Percentiles rank a stretch among this genome's conserved stretches.
Conservation (phyloP, 208 protist genomes). For the Crithidia sp. region DNA sequence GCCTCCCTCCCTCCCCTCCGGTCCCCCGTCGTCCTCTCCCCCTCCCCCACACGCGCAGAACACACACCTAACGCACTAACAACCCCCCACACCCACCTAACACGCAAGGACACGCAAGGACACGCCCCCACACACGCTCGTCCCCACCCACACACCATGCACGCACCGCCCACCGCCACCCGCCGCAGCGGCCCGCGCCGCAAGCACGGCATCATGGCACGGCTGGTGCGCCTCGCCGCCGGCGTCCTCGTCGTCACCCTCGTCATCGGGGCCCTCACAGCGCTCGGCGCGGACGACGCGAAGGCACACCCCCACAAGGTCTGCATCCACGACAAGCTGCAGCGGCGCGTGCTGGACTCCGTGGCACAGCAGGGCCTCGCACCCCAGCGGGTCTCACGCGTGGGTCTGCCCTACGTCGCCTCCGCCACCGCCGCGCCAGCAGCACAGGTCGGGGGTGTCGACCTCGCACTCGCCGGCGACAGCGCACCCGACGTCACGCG, state of each 20-base stretch:
- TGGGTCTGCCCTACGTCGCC: constrained; percentile 14
- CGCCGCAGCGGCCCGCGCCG: constrained; percentile 13
- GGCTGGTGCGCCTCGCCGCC: constrained; percentile 30
- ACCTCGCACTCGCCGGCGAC: not conserved
- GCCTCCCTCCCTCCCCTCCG: too few relatives aligned
- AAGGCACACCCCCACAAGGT: not conserved
- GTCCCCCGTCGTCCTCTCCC: too few relatives aligned
- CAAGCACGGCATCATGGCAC: not conserved
- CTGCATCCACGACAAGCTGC: constrained; percentile 27
- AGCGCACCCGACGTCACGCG: not conserved
- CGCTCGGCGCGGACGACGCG: not conserved
- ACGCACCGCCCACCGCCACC: not conserved
- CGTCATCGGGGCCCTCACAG: constrained; percentile 33
- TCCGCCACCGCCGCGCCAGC: not conserved
- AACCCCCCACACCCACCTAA: too few relatives aligned
- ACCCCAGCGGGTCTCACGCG: not conserved
- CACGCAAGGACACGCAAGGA: not conserved
- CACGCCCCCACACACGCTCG: not conserved
- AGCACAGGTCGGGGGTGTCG: not conserved
- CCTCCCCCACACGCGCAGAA: too few relatives aligned
- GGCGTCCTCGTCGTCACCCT: constrained; percentile 20
- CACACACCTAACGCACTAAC: too few relatives aligned
- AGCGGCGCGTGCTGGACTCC: not conserved
- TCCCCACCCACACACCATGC: not conserved
- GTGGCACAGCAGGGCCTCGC: not conserved